Evolutionary conservation across 228 moss, liverwort and hornwort genomes (phyloP), one percentile per base, ranked within the genome.

Genomic region (Sphagnum fallax): DNA sequence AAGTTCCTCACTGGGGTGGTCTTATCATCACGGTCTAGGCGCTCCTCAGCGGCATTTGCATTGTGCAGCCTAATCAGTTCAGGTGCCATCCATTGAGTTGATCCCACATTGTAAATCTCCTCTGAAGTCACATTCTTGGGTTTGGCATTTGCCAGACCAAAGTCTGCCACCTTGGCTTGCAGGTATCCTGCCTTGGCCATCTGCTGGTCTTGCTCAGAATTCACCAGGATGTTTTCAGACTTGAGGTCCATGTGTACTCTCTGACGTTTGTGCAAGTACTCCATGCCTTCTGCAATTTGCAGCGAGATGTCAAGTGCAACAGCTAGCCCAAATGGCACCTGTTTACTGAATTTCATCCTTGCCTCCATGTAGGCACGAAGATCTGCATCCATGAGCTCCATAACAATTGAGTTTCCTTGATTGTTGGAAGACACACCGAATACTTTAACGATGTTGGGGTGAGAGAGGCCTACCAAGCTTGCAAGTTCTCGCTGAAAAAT

Each of bases 281-380:
- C 50, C 70, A 71, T 50, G 5, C 70, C 70, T 10, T 63, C 62
- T 4, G 61, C 70, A n/a, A 71, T 71, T 50, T 71, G 70, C 9
- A 71, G 70, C 9, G 63, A 14, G 10, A 71, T 58, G 16, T 71
- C 61, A 48, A 71, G 61, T 11, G 62, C 48, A 5, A 71, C 70
- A 9, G 51, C 32, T 5, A 71, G 61, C 12, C 51, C 61, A 47
- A 16, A 70, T 0, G 70, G 70, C 15, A 16, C 16, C 48, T 6
- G 4, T 10, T 49, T 11, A 32, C 65, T 47, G 16, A 6, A 8
- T n/a, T 12, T 32, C 50, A 9, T 11, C 16, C n/a, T 15, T 15
- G 62, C 47, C n/a, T 63, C 3, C 62, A 63, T 8, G 8, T 15
- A 4, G 50, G 8, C 15, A 8, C 5, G 8, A 6, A 65, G 14